Conservation (phyloP, 2,329 filamentous ascomycete genomes). For the Exophiala xenobiotica region DNA sequence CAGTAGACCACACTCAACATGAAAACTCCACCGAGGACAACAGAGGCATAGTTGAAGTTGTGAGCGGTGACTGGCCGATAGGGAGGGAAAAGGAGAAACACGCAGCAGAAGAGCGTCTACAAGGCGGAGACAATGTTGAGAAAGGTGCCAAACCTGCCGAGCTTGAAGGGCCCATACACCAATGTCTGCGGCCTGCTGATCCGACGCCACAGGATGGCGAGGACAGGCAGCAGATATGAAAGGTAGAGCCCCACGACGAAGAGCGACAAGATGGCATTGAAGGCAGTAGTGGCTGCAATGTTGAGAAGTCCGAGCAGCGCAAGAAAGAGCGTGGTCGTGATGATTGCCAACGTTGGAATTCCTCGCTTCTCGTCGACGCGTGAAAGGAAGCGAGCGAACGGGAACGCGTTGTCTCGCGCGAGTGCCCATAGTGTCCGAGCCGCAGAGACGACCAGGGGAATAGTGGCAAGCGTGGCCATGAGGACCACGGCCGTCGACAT, state of each 20-base stretch:
- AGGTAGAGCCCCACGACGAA: conserved; percentile 51
- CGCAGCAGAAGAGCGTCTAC: conserved; percentile 51
- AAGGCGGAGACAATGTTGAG: conserved; percentile 46
- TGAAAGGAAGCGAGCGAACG: conserved; percentile 5
- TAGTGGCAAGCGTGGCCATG: neutral
- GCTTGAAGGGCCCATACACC: conserved; percentile 49
- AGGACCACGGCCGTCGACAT: conserved; percentile 33
- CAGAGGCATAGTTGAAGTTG: conserved; percentile 44
- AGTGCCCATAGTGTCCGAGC: conserved; percentile 44
- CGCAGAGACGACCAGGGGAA: neutral
- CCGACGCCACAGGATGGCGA: conserved; percentile 47
- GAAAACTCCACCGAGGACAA: conserved; percentile 38
- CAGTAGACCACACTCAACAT: conserved; percentile 39
- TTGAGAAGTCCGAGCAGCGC: conserved; percentile 48
- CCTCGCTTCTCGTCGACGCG: conserved; percentile 26
- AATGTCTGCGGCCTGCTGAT: conserved; percentile 36
- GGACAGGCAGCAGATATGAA: conserved; percentile 49
- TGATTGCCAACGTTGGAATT: conserved; percentile 46
- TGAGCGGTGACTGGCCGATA: conserved; percentile 37
- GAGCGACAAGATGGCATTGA: conserved; percentile 57
- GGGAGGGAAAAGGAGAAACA: conserved; percentile 51
- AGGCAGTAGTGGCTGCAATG: conserved; percentile 39
- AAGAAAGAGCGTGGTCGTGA: conserved; percentile 51
- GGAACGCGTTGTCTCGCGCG: conserved; percentile 20
- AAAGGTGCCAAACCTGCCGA: conserved; percentile 43